phyloP scores from a whole-genome alignment of 2,329 filamentous ascomycete genomes.

The Alternaria gansuensis region DNA sequence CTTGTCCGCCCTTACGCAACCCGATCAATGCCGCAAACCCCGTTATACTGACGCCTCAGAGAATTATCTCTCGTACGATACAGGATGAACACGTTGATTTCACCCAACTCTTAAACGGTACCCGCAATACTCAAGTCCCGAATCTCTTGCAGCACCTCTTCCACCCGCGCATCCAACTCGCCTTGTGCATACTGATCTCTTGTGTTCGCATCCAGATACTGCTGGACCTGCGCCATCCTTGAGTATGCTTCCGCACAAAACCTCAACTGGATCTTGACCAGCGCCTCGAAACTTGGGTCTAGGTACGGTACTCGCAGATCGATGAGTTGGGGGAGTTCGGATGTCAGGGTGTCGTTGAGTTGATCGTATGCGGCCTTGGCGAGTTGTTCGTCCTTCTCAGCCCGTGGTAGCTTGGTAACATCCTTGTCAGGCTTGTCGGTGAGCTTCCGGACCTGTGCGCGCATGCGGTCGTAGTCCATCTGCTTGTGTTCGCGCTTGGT shows the following conservation, averaged over 20 bases:
- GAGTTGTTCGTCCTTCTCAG: slow-evolving; percentile 96
- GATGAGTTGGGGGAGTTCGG: slow-evolving; percentile 92
- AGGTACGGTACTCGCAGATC: slow-evolving; percentile 96
- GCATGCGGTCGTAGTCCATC: slow-evolving; percentile 95
- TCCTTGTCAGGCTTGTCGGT: slow-evolving; percentile 99
- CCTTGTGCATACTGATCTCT: slow-evolving; percentile 95
- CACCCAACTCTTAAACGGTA: slow-evolving; percentile 59
- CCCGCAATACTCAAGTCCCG: slow-evolving; percentile 91
- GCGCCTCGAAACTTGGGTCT: slow-evolving; percentile 94
- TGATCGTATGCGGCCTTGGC: slow-evolving; percentile 93
- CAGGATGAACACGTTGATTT: neutral
- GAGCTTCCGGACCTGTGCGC: slow-evolving; percentile 94
- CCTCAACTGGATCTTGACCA: slow-evolving; percentile 97
- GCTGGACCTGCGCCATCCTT: slow-evolving; percentile 98
- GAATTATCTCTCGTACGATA: slow-evolving; percentile 3
- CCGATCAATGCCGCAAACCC: neutral
- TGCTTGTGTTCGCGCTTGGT: slow-evolving; percentile 99
- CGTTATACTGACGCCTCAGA: slow-evolving; percentile 2
- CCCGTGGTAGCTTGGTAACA: slow-evolving; percentile 91
- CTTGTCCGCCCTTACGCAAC: neutral
- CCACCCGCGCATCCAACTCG: slow-evolving; percentile 87
- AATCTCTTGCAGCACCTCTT: slow-evolving; percentile 97
- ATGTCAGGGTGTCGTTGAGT: slow-evolving; percentile 93
- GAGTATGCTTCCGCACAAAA: slow-evolving; percentile 99
- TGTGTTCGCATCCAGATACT: slow-evolving; percentile 95